Conservation (phyloP, 1,284 basidiomycete genomes). For the Irpex sp. region DNA sequence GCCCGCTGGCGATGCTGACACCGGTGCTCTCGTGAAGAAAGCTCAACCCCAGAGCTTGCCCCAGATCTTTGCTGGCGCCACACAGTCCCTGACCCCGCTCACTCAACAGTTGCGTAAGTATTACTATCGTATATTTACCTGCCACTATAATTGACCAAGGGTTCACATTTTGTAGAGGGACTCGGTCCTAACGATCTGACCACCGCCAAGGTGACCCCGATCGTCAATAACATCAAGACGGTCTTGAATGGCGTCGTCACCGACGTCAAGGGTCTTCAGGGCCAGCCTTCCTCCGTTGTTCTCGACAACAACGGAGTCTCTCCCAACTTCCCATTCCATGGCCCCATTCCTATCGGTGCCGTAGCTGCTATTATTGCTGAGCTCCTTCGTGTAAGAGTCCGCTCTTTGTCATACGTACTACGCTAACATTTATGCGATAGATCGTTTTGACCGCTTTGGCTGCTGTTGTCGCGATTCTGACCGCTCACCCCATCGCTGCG, state of each 20-base stretch:
- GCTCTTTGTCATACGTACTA: neutral
- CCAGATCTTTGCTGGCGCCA: conserved; percentile 22
- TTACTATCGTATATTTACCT: neutral
- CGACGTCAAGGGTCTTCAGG: conserved; percentile 32
- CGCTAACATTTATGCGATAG: conserved; percentile 14
- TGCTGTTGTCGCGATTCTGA: conserved; percentile 31
- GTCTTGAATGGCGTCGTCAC: conserved; percentile 27
- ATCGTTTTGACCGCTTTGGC: conserved; percentile 33
- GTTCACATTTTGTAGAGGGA: neutral
- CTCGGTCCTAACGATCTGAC: conserved; percentile 15
- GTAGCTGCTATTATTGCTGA: conserved; percentile 22
- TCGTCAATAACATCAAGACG: conserved; percentile 28
- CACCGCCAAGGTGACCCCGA: conserved; percentile 22
- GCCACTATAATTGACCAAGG: neutral
- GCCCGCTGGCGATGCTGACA: conserved; percentile 1
- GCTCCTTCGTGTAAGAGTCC: conserved; percentile 20
- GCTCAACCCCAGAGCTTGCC: conserved; percentile 20
- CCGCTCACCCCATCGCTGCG: conserved; percentile 14
- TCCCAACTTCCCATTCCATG: conserved; percentile 22
- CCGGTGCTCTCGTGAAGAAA: conserved; percentile 10
- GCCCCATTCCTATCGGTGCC: conserved; percentile 17
- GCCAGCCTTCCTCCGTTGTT: conserved; percentile 25
- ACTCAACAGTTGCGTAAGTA: conserved; percentile 29
- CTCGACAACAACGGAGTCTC: conserved; percentile 29
- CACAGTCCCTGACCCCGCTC: conserved; percentile 22